A percentile compares a stretch with the other conserved stretches of the same genome.
Conservation (phyloP, 306 rosid species). For the Casuarina glauca region DNA sequence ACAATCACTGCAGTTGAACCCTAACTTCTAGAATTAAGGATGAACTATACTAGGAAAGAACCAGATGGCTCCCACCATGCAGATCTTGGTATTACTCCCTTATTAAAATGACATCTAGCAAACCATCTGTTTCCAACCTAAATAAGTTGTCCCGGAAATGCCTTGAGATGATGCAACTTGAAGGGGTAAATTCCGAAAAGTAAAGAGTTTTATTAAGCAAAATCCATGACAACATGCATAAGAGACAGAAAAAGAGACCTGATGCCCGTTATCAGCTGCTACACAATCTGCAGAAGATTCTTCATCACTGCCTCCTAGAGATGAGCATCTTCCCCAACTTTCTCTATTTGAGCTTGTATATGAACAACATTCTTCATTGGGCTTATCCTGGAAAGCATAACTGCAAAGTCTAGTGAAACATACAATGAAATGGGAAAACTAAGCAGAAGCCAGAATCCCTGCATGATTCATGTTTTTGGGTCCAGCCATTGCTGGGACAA, state of each 20-base stretch:
- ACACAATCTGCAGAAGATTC: conserved; percentile 62
- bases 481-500: conserved; percentile 1
- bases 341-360: conserved; percentile 78
- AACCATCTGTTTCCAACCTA: background rate
- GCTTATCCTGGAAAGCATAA: conserved; percentile 59
- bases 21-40: background rate
- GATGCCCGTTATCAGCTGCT: conserved; percentile 49
- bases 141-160: background rate
- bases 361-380: conserved; percentile 79
- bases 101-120: background rate
- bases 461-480: background rate
- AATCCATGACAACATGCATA: background rate
- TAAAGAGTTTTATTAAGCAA: background rate
- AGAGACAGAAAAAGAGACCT: conserved; percentile 43
- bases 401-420: conserved; percentile 25
- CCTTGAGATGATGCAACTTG: background rate
- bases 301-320: conserved; percentile 75
- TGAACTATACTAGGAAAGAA: background rate
- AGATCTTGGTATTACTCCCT: background rate
- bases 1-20: background rate
- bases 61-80: background rate
- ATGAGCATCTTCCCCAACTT: conserved; percentile 94
- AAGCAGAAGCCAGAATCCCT: background rate
- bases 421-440: conserved; percentile 10
- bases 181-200: background rate